A percentile compares a stretch with the other conserved stretches of the same genome.
Conservation (phyloP, 2,329 filamentous ascomycete species). For the Fusarium stilboides region DNA sequence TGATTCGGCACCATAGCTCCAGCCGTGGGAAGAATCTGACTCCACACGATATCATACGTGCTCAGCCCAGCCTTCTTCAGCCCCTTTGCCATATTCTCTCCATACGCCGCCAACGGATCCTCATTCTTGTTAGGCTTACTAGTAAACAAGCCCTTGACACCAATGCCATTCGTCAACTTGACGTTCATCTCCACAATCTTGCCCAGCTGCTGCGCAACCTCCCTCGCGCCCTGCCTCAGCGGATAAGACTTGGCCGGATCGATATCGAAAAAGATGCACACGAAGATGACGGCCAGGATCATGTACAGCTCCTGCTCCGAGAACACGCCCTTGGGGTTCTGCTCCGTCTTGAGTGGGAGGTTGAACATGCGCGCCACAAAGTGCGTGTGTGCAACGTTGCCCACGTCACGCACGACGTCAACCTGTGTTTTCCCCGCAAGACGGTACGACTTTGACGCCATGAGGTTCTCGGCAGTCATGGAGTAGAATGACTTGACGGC, state of each 20-base stretch:
- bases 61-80: conserved; percentile 75
- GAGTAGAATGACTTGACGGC: conserved; percentile 78
- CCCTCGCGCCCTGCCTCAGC: conserved; percentile 70
- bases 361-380: conserved; percentile 76
- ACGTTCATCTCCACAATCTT: conserved; percentile 75
- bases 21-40: conserved; percentile 77
- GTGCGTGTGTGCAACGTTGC: conserved; percentile 75
- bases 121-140: conserved; percentile 64
- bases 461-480: conserved; percentile 71
- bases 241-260: conserved; percentile 78
- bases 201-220: conserved; percentile 72
- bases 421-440: conserved; percentile 71
- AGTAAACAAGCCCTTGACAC: conserved; percentile 65
- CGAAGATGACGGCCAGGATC: conserved; percentile 76
- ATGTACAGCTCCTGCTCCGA: conserved; percentile 71
- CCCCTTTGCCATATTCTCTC: conserved; percentile 74
- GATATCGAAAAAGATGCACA: conserved; percentile 75
- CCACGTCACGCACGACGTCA: conserved; percentile 79
- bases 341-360: conserved; percentile 75
- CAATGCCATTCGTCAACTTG: conserved; percentile 65
- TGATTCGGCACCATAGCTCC: conserved; percentile 79
- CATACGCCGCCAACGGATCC: conserved; percentile 73
- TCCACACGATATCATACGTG: conserved; percentile 78
- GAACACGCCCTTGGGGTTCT: conserved; percentile 72
- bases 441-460: conserved; percentile 75